Percentiles rank a stretch among this genome's conserved stretches.
These are phyloP conservation scores for Drosera spatulata DNA, from an alignment of 179 eudicot species.

Conservation along the genomic window DNA sequence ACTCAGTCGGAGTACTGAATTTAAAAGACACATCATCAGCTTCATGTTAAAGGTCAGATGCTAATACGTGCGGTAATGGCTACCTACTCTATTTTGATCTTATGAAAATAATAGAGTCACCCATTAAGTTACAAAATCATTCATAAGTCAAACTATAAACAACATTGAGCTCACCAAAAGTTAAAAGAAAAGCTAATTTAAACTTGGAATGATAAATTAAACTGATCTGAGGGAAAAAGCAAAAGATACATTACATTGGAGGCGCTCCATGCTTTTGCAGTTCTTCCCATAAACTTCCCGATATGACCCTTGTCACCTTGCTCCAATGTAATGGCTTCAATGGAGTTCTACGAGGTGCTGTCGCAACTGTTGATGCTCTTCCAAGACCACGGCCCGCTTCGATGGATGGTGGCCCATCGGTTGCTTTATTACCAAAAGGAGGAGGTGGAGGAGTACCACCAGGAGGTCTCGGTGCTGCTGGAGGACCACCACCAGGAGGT, in stretches of 20 bases:
- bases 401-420: constrained; percentile 24
- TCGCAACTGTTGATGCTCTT: constrained; percentile 29
- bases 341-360: constrained; percentile 42
- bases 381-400: constrained; percentile 61
- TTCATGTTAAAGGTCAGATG: constrained; percentile 3
- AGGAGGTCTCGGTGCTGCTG: constrained; percentile 65
- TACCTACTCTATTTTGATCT: no score
- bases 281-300: constrained; percentile 99
- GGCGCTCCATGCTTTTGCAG: constrained; percentile 65
- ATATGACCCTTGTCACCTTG: constrained; percentile 80
- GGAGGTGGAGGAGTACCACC: constrained; percentile 84
- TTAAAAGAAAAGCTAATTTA: no score
- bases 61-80: background rate
- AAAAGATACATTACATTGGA: constrained; percentile 50
- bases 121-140: no score
- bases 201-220: background rate
- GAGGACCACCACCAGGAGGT: constrained; percentile 53
- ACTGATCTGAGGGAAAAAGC: background rate
- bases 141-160: background rate
- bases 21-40: constrained; percentile 28
- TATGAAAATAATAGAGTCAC: no score
- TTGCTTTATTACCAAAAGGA: constrained; percentile 50
- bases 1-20: constrained; percentile 64
- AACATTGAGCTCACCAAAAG: background rate
- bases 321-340: constrained; percentile 94